phyloP scores from a whole-genome alignment of 2,329 filamentous ascomycete species.

The Aspergillus pseudonomiae region DNA sequence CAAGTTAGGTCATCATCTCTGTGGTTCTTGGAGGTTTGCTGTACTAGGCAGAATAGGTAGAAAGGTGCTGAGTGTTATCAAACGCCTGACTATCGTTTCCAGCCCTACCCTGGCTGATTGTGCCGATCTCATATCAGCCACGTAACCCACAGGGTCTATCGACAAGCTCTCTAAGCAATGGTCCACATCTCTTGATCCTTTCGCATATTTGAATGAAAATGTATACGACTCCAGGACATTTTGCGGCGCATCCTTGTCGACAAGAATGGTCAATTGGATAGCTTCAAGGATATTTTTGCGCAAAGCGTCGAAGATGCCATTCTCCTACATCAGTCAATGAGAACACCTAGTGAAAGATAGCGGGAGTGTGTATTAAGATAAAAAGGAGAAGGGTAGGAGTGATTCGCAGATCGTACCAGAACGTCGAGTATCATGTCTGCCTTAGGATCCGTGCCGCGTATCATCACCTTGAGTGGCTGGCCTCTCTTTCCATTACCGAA shows the following conservation, averaged over 20 bases:
- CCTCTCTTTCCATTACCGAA: slow-evolving; percentile 29
- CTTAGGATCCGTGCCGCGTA: slow-evolving; percentile 42
- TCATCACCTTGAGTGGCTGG: slow-evolving; percentile 45
- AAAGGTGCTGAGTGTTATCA: slow-evolving; percentile 42
- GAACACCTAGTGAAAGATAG: not conserved
- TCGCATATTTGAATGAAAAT: slow-evolving; percentile 51
- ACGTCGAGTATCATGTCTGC: slow-evolving; percentile 51
- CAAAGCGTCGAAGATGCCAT: slow-evolving; percentile 52
- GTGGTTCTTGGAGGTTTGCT: slow-evolving; percentile 3
- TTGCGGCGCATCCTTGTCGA: slow-evolving; percentile 38
- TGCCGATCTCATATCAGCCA: slow-evolving; percentile 39
- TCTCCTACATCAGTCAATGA: slow-evolving; percentile 47
- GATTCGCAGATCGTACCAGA: slow-evolving; percentile 41
- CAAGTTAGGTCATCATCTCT: slow-evolving; percentile 5
- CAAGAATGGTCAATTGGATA: slow-evolving; percentile 52
- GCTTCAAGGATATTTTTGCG: slow-evolving; percentile 45
- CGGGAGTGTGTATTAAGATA: not conserved
- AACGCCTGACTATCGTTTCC: slow-evolving; percentile 45
- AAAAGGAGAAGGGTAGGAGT: not conserved
- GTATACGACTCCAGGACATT: slow-evolving; percentile 55
- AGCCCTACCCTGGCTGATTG: slow-evolving; percentile 46
- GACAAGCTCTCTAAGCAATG: slow-evolving; percentile 33
- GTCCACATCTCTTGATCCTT: slow-evolving; percentile 32
- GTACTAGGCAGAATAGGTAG: slow-evolving; percentile 49
- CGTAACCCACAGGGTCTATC: slow-evolving; percentile 31